Evolutionary conservation across 257 asterid genomes (phyloP), one percentile per base, ranked within the genome.

Genomic region (Solanum commersonii): DNA sequence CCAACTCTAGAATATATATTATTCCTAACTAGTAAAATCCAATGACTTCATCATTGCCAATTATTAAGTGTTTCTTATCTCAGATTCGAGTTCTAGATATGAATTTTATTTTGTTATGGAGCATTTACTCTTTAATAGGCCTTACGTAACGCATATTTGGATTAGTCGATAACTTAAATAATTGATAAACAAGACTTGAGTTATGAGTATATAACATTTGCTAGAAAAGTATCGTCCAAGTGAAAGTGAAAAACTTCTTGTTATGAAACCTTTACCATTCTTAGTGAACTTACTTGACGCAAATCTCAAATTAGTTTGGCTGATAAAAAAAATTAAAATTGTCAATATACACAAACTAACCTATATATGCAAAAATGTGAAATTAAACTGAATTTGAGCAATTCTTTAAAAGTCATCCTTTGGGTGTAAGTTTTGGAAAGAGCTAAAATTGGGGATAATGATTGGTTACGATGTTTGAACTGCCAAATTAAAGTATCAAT

Each of bases 381-480:
- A 38, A 76, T 37, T 38, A 37, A 35, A 38, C 33, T 23, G 56
- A 74, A 22, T 38, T 23, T 86, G 67, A 87, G 37, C 18, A 37
- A 56, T 74, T 76, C 33, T 37, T 10, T 5, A 37, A 70, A 59
- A 73, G 16, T 20, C 46, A 34, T 34, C 44, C 5, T 73, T 9
- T 20, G 13, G 34, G 78, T 31, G 4, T 70, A 29, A 1, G 40
- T 70, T 72, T 68, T 8, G 35, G 44, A 40, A 72, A 72, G 79
- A 72, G 10, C 25, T 72, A 35, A 72, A 33, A 72, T 72, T 34
- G 86, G 79, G 63, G 88, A 73, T 87, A 65, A 87, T 84, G 86
- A 84, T 82, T 42, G 88, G 88, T 9, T 84, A 56, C 74, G 89
- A 90, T 87, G 88, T 92, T 87, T 88, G 82, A 88, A 86, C 89